Evolutionary conservation across 192 early-diverging fungal species (phyloP).

Genomic region (Coemansia sp.): DNA sequence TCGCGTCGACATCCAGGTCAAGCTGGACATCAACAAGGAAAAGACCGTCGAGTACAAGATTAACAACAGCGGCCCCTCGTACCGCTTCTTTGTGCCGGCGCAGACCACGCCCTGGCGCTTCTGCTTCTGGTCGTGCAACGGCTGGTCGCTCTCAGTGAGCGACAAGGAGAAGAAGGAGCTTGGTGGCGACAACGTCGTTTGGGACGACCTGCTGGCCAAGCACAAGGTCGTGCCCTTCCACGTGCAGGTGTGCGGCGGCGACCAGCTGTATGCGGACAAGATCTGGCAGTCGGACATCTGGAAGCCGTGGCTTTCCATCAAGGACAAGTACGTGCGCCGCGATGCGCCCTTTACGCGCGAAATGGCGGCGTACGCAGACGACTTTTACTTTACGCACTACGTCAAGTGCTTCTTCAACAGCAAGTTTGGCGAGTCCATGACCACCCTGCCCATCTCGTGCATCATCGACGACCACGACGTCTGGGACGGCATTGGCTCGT

Average conservation of each 20-base stretch:
- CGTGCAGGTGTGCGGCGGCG: slow-evolving; percentile 70
- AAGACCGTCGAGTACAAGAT: slow-evolving; percentile 46
- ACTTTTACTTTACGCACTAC: slow-evolving; percentile 72
- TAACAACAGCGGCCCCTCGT: slow-evolving; percentile 48
- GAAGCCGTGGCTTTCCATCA: slow-evolving; percentile 58
- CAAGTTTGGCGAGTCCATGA: slow-evolving; percentile 65
- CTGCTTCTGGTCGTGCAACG: slow-evolving; percentile 71
- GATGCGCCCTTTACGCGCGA: slow-evolving; percentile 56
- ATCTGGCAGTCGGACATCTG: slow-evolving; percentile 58
- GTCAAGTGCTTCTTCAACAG: slow-evolving; percentile 58
- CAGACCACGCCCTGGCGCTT: slow-evolving; percentile 59
- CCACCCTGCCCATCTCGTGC: slow-evolving; percentile 71
- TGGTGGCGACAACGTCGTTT: slow-evolving; percentile 57
- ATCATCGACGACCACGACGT: slow-evolving; percentile 88
- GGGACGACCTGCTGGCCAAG: slow-evolving; percentile 65
- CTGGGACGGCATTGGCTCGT: slow-evolving; percentile 83
- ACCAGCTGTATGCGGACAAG: slow-evolving; percentile 68
- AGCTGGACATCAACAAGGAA: slow-evolving; percentile 41
- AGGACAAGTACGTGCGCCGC: slow-evolving; percentile 52
- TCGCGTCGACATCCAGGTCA: slow-evolving; percentile 58
- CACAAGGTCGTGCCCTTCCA: slow-evolving; percentile 62
- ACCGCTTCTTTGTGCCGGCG: slow-evolving; percentile 54
- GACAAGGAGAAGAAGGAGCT: slow-evolving; percentile 43
- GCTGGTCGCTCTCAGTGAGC: slow-evolving; percentile 58
- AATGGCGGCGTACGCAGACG: slow-evolving; percentile 55